A percentile compares a stretch with the other conserved stretches of the same genome.
Evolutionary conservation across 2,329 filamentous ascomycete species (phyloP).

Genomic region (Ophiostoma triangulosporum): DNA sequence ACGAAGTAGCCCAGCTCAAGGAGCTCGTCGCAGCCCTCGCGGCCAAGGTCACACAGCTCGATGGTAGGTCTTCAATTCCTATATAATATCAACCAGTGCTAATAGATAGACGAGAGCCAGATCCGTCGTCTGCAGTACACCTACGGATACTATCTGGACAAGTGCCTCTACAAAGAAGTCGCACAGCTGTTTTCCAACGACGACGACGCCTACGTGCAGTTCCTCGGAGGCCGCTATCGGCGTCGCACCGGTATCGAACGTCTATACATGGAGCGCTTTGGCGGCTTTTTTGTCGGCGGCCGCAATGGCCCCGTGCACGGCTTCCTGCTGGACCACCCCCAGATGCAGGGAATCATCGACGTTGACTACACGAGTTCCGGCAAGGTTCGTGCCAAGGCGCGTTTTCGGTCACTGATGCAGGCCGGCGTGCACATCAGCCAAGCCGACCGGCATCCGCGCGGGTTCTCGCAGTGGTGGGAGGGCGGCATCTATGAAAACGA

Average conservation of each 20-base stretch:
- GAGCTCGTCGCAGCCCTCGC: slow-evolving; percentile 13
- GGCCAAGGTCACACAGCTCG: slow-evolving; percentile 11
- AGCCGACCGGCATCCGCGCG: slow-evolving; percentile 34
- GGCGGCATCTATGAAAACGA: slow-evolving; percentile 46
- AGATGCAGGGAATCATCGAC: slow-evolving; percentile 44
- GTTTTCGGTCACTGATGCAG: slow-evolving; percentile 42
- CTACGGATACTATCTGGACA: slow-evolving; percentile 46
- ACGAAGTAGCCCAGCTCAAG: slow-evolving; percentile 14
- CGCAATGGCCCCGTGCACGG: slow-evolving; percentile 42
- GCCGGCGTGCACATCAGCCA: slow-evolving; percentile 40
- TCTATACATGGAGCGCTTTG: slow-evolving; percentile 39
- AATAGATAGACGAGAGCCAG: slow-evolving; percentile 33
- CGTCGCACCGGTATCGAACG: slow-evolving; percentile 36
- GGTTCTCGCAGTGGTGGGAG: slow-evolving; percentile 44
- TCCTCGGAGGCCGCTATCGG: slow-evolving; percentile 39
- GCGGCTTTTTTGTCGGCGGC: slow-evolving; percentile 34
- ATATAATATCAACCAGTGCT: too few relatives aligned
- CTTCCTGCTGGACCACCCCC: slow-evolving; percentile 42
- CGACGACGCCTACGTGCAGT: slow-evolving; percentile 40
- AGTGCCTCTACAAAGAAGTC: slow-evolving; percentile 43
- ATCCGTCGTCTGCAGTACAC: slow-evolving; percentile 42
- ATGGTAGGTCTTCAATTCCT: slow-evolving; percentile 9
- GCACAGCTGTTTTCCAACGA: slow-evolving; percentile 36
- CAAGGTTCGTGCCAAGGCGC: slow-evolving; percentile 28
- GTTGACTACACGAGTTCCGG: slow-evolving; percentile 25